Evolutionary conservation across 768 basidiomycete species (phyloP), one percentile per base, ranked within the genome.

Genomic region (Peribolospora kevripleyi): DNA sequence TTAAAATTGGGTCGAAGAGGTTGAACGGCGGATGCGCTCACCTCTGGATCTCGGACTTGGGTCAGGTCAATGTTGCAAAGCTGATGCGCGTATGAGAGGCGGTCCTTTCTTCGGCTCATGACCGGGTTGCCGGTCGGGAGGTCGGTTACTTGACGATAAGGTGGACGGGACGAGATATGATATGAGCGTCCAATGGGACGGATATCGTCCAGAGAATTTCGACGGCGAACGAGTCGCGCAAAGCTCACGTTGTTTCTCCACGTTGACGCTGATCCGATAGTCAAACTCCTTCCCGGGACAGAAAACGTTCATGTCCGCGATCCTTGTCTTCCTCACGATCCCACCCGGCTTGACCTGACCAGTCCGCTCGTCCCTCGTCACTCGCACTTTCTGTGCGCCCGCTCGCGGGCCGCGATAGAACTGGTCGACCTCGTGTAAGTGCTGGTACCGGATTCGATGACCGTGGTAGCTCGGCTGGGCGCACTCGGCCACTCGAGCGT

Each of bases 21-120:
- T 3, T 11, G 45, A 14, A 11, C 37, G 55, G 5, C 41, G 42
- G 7, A 53, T 37, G 41, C 41, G 36, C 6, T 4, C 50, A 42
- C 72, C 4, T 79, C 73, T 2, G 76, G 55, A 7, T 57, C 54
- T 10, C 52, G 77, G 50, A 97, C 91, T 68, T 90, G 86, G 1
- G 93, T 97, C 51, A 98, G 74, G 70, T 98, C 93, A 59, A 98
- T 80, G 59, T 72, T 75, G 65, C 87, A 90, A 59, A 91, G 80
- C 67, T 95, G 88, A 67, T 98, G 93, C 3, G 79, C 70, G 67
- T 98, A 98, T 63, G 84, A 82, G 66, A 95, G 73, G 48, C 93
- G 74, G 68, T 98, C 85, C 69, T 93, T 98, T 70, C 75, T 72
- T 56, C 84, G 62, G 54, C 10, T 60, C 52, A 43, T 59, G 57